Evolutionary conservation across 208 protist species (phyloP), one percentile per base, ranked within the genome.

Genomic region (Herpetomonas tarakana): DNA sequence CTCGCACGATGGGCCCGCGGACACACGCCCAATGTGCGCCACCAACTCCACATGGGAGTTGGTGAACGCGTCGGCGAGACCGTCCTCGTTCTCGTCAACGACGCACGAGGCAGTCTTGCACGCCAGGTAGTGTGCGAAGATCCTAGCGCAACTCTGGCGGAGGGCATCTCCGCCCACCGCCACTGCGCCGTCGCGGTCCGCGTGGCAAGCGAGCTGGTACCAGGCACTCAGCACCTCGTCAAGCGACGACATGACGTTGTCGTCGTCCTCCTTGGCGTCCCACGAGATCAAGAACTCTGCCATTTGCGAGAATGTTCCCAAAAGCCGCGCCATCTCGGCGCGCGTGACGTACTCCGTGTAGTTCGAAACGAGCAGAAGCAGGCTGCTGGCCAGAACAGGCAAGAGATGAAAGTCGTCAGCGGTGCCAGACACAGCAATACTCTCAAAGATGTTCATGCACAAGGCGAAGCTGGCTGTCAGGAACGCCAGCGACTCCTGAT

Each of bases 11-110:
- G 19, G 16, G 6, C 16, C 35, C n/a, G 69, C 30, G 19, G 66
- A 65, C n/a, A 77, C 71, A 31, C 88, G 69, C 30, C 73, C 81
- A 31, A 94, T 58, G 45, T 84, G 70, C 3, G 81, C 88, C 3
- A 94, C 53, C 30, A 89, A 71, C 22, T 81, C 68, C 31, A 91
- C 57, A 39, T 91, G 83, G 2, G 88, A 94, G 22, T 57, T 65
- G 11, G 83, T 74, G 62, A 88, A 90, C 28, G 74, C 55, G 18
- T 88, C 88, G 3, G 57, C 59, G 54, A 91, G 77, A 53, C 68
- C 69, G 49, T 85, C 78, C 27, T 62, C 68, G 12, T 87, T 71
- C 41, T 82, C 71, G 30, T 88, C 81, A 14, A 58, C 68, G 14
- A 61, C 61, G 38, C 49, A 50, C 28, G 46, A 44, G 44, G 60